phyloP scores from a whole-genome alignment of 371 early-diverging fungal genomes.

The Basidiobolus meristosporus region DNA sequence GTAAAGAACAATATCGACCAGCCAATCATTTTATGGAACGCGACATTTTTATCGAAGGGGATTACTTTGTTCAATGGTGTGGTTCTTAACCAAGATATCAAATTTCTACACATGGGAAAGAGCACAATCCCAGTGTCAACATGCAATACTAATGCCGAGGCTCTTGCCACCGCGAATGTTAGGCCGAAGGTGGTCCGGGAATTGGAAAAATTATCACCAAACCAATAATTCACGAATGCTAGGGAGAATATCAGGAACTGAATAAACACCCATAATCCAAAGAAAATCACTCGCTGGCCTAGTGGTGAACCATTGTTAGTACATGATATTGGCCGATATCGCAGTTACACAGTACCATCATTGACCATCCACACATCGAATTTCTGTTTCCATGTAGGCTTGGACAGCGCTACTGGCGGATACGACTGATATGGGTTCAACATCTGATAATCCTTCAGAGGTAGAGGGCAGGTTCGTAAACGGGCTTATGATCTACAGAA shows the following conservation, averaged over 20 bases:
- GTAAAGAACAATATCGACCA: constrained; percentile 56
- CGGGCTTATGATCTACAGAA: too few species aligned
- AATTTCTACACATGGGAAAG: constrained; percentile 63
- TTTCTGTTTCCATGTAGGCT: not conserved
- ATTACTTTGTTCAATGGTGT: constrained; percentile 51
- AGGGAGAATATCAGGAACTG: constrained; percentile 22
- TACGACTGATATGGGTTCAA: not conserved
- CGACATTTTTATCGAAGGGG: constrained; percentile 63
- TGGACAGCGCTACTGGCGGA: not conserved
- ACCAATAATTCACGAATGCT: constrained; percentile 26
- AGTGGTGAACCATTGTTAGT: not conserved
- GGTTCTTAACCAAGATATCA: constrained; percentile 45
- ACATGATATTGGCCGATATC: not conserved
- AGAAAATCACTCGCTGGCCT: constrained; percentile 18
- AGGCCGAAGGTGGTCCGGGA: constrained; percentile 17
- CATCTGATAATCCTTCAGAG: too few species aligned
- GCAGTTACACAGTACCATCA: constrained; percentile 8
- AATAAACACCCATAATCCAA: constrained; percentile 25
- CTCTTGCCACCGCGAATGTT: constrained; percentile 21
- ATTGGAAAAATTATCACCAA: constrained; percentile 19
- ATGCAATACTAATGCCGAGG: constrained; percentile 41
- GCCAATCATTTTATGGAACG: constrained; percentile 65
- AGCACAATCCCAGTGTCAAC: constrained; percentile 55
- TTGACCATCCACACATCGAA: constrained; percentile 13
- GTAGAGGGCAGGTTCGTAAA: too few species aligned